phyloP scores from a whole-genome alignment of 352 stramenopile genomes.

The Phytophthora capsici region DNA sequence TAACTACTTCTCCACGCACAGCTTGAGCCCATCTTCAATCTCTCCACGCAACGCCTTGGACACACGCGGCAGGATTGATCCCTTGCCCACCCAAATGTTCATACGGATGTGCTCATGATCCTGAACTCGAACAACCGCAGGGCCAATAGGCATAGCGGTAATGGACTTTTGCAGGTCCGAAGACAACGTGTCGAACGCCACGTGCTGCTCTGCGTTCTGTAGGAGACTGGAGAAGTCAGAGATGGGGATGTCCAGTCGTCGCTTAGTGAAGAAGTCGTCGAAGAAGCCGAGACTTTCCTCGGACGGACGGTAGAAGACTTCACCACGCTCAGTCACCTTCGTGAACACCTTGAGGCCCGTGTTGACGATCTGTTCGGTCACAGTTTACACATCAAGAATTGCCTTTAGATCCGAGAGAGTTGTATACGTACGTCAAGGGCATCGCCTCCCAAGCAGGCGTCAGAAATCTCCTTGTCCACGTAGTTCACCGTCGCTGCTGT shows the following conservation, averaged over 20 bases:
- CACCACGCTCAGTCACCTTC: slow-evolving; percentile 68
- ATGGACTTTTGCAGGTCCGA: slow-evolving; percentile 43
- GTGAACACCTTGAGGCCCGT: slow-evolving; percentile 92
- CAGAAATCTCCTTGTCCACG: slow-evolving; percentile 72
- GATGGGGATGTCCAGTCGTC: slow-evolving; percentile 52
- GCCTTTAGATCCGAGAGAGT: not conserved
- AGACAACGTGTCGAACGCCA: slow-evolving; percentile 58
- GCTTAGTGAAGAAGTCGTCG: slow-evolving; percentile 88
- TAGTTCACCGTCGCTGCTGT: slow-evolving; percentile 80
- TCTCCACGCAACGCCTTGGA: slow-evolving; percentile 72
- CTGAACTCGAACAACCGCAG: slow-evolving; percentile 59
- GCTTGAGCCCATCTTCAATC: slow-evolving; percentile 53
- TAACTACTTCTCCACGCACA: slow-evolving; percentile 24
- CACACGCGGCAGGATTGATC: slow-evolving; percentile 75
- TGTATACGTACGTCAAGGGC: slow-evolving; percentile 57
- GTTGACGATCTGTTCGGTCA: slow-evolving; percentile 84
- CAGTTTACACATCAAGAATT: slow-evolving; percentile 2
- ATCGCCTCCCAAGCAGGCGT: slow-evolving; percentile 69
- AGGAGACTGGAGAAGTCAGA: slow-evolving; percentile 62
- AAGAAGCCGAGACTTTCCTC: slow-evolving; percentile 89
- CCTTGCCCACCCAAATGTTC: slow-evolving; percentile 82
- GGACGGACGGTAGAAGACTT: slow-evolving; percentile 85
- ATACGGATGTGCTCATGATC: slow-evolving; percentile 55
- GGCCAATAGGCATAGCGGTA: slow-evolving; percentile 47
- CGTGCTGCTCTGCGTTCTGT: slow-evolving; percentile 53